Conservation (phyloP, 306 rosid genomes). For the Psophocarpus tetragonolobus region DNA sequence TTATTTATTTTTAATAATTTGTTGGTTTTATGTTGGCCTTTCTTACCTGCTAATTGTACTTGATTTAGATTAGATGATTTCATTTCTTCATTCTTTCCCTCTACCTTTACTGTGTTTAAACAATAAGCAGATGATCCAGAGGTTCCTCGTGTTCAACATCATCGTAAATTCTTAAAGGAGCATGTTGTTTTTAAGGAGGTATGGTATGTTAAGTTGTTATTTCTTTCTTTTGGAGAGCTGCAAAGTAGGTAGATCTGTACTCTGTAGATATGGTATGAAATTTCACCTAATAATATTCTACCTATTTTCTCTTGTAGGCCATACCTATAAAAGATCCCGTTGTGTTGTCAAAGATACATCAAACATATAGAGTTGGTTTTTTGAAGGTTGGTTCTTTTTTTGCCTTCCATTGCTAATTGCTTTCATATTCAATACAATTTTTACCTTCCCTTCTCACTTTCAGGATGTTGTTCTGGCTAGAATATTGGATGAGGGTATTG, state of each 20-base stretch:
- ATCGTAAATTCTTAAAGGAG: conserved; percentile 84
- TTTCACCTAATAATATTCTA: neutral
- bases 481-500: conserved; percentile 81
- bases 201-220: conserved; percentile 2
- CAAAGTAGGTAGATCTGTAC: conserved; percentile 21
- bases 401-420: neutral
- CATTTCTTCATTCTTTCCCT: conserved; percentile 18
- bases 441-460: conserved; percentile 39
- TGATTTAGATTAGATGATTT: conserved; percentile 24
- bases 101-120: conserved; percentile 28
- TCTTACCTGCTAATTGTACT: neutral
- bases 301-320: conserved; percentile 57
- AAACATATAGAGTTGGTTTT: conserved; percentile 93
- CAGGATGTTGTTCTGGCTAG: conserved; percentile 95
- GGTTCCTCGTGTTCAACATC: conserved; percentile 59
- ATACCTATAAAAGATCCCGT: conserved; percentile 79
- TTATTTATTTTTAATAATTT: neutral
- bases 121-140: conserved; percentile 87
- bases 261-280: neutral
- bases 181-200: conserved; percentile 97
- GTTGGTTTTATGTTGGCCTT: neutral
- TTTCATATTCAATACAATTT: conserved; percentile 30
- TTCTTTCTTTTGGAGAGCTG: conserved; percentile 10
- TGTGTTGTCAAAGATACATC: conserved; percentile 92
- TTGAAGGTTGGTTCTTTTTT: conserved; percentile 63